phyloP scores from a whole-genome alignment of 179 eudicot species.

The Spinacia oleracea region DNA sequence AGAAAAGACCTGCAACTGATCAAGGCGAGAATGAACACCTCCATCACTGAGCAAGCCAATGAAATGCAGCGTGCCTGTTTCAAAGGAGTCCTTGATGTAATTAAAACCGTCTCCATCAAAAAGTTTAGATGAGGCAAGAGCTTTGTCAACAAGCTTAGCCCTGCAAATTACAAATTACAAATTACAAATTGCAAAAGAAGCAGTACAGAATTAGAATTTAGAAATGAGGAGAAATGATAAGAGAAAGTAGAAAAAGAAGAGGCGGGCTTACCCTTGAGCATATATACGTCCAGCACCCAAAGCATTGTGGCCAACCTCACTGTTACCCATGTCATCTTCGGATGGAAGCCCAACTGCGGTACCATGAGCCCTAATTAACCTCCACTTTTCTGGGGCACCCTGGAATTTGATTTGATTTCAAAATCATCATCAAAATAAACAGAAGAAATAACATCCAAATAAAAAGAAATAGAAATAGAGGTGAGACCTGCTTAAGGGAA shows the following conservation, averaged over 20 bases:
- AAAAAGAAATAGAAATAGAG: not conserved
- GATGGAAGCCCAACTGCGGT: slow-evolving; percentile 86
- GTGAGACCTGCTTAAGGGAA: slow-evolving; percentile 56
- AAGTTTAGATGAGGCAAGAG: slow-evolving; percentile 76
- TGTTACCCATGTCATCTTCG: slow-evolving; percentile 96
- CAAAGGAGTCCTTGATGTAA: slow-evolving; percentile 66
- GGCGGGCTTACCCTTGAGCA: slow-evolving; percentile 84
- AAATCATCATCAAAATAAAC: too few relatives aligned
- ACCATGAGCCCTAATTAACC: slow-evolving; percentile 88
- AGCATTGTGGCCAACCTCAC: slow-evolving; percentile 97
- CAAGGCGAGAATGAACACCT: slow-evolving; percentile 88
- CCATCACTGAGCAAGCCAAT: slow-evolving; percentile 88
- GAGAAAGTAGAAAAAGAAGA: not conserved
- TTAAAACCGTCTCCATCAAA: slow-evolving; percentile 77
- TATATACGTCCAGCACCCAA: slow-evolving; percentile 88
- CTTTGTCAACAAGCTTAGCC: slow-evolving; percentile 83
- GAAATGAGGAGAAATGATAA: not conserved
- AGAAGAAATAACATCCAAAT: too few relatives aligned
- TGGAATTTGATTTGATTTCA: slow-evolving; percentile 16
- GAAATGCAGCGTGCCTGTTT: slow-evolving; percentile 67
- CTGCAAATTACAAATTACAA: too few relatives aligned
- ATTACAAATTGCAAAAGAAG: too few relatives aligned
- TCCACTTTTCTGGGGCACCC: slow-evolving; percentile 88
- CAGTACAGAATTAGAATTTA: too few relatives aligned
- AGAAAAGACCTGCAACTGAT: slow-evolving; percentile 67